phyloP scores from a whole-genome alignment of 108 stramenopile species.

The Cyclotella baltica region DNA sequence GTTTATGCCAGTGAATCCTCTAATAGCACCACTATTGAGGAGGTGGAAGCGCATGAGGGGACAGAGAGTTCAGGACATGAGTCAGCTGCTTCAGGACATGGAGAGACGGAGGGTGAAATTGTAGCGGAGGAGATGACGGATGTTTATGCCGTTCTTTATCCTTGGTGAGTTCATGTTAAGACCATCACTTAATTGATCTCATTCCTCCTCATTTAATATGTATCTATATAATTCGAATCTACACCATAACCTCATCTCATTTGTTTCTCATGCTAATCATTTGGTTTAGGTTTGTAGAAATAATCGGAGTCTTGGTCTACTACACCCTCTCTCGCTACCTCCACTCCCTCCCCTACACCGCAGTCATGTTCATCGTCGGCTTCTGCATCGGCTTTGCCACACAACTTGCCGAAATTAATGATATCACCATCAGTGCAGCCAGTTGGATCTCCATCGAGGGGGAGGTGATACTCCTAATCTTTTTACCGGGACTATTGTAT shows the following conservation, averaged over 20 bases:
- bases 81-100: too few relatives aligned
- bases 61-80: too few relatives aligned
- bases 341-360: conserved; percentile 33
- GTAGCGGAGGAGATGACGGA: neutral
- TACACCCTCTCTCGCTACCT: conserved; percentile 26
- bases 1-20: neutral
- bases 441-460: conserved; percentile 38
- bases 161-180: neutral
- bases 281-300: conserved; percentile 26
- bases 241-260: neutral
- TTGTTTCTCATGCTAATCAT: neutral
- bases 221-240: neutral
- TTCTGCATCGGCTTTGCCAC: conserved; percentile 20
- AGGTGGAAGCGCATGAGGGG: neutral
- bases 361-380: conserved; percentile 37
- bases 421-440: conserved; percentile 41
- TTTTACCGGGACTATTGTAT: conserved; percentile 52
- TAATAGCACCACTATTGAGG: too few relatives aligned
- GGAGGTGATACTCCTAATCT: conserved; percentile 37
- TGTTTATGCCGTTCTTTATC: conserved; percentile 13
- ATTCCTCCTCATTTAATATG: neutral
- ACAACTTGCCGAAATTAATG: conserved; percentile 11
- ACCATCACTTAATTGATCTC: neutral
- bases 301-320: conserved; percentile 28
- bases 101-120: conserved; percentile 3